These are phyloP conservation scores for Diaporthe citriasiana DNA, from an alignment of 2,329 filamentous ascomycete species.

Conservation along the genomic window DNA sequence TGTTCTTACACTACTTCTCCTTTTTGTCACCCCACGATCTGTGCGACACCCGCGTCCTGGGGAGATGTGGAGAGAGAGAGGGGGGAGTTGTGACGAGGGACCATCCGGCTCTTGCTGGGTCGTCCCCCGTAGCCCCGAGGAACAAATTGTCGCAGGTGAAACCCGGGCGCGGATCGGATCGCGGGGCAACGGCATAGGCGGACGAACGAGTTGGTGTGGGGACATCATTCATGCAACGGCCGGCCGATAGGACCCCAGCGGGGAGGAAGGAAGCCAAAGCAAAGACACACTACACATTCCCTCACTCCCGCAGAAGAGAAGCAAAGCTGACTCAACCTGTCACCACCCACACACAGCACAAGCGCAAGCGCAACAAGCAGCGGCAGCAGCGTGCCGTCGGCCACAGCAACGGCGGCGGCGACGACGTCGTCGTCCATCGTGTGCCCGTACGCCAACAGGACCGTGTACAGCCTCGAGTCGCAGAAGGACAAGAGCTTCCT, in stretches of 20 bases:
- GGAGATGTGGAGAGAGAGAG: too few species aligned
- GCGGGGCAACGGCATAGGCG: neutral
- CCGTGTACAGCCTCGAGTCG: conserved; percentile 47
- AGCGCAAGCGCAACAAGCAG: conserved; percentile 10
- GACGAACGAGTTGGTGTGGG: conserved; percentile 8
- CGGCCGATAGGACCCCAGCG: too few species aligned
- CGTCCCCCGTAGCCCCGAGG: neutral
- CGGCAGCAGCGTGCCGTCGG: conserved; percentile 36
- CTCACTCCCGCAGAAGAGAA: neutral
- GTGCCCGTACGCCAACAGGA: conserved; percentile 54
- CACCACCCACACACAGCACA: neutral
- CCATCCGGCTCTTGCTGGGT: neutral
- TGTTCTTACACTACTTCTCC: neutral
- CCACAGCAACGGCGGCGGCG: conserved; percentile 40
- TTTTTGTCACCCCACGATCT: neutral
- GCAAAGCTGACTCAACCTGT: neutral
- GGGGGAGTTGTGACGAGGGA: neutral
- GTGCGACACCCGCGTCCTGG: neutral
- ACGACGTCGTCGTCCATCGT: conserved; percentile 35
- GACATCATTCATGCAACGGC: conserved; percentile 10
- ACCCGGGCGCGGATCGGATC: conserved; percentile 26
- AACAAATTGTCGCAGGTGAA: neutral
- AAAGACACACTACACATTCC: neutral
- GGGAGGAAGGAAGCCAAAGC: neutral
- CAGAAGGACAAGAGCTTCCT: conserved; percentile 47